Percentiles rank a stretch among this genome's conserved stretches.
These are phyloP conservation scores for Lipomyces chichibuensis DNA, from an alignment of 805 yeast genomes.

Conservation along the genomic window DNA sequence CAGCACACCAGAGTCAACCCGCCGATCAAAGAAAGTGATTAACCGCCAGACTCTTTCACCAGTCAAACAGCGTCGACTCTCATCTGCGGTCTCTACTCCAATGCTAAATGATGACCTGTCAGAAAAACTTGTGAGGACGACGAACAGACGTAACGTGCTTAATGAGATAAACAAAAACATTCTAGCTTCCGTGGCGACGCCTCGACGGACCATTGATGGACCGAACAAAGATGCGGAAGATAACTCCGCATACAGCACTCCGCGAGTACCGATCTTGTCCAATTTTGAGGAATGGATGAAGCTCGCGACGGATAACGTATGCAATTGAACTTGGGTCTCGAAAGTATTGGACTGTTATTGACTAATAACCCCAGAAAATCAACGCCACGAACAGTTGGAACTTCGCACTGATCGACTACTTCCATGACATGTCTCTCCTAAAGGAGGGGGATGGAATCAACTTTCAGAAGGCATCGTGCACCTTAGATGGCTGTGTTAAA, in stretches of 20 bases:
- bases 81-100: conserved; percentile 6
- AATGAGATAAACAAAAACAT: conserved; percentile 23
- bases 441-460: conserved; percentile 78
- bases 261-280: conserved; percentile 40
- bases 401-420: conserved; percentile 87
- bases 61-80: neutral
- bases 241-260: conserved; percentile 7
- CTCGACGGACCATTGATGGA: neutral
- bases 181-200: conserved; percentile 18
- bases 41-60: conserved; percentile 15
- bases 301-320: conserved; percentile 70
- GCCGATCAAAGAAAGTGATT: conserved; percentile 11
- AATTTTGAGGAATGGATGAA: conserved; percentile 80
- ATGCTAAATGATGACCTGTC: conserved; percentile 25
- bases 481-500: conserved; percentile 92
- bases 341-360: conserved; percentile 1
- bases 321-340: conserved; percentile 8
- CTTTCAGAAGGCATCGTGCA: conserved; percentile 87
- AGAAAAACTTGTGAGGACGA: conserved; percentile 21
- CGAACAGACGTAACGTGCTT: conserved; percentile 21
- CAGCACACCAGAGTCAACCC: neutral
- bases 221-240: neutral
- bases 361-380: conserved; percentile 53
- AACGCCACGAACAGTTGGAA: conserved; percentile 87
- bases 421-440: conserved; percentile 76